Evolutionary conservation across 306 rosid genomes (phyloP).

Genomic region (Glycine soja): DNA sequence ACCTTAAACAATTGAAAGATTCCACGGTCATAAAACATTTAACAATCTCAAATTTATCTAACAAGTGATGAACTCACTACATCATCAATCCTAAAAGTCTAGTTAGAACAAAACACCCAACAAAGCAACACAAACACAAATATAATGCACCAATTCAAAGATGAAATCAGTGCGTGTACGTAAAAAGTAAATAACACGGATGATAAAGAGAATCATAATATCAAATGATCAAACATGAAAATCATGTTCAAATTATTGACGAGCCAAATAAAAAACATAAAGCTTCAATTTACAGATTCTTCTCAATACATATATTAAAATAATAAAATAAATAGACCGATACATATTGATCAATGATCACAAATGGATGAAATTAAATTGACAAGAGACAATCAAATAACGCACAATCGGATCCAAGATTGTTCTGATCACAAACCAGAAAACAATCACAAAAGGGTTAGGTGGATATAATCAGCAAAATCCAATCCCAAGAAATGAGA

Average conservation of each 20-base stretch:
- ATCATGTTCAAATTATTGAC: neutral
- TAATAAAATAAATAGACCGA: neutral
- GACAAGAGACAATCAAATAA: neutral
- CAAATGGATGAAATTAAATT: conserved; percentile 3
- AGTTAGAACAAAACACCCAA: conserved; percentile 8
- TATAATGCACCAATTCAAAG: neutral
- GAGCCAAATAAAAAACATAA: neutral
- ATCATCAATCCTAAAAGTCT: neutral
- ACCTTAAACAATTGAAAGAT: conserved; percentile 32
- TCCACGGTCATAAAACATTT: neutral
- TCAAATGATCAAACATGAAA: neutral
- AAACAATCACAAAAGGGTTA: conserved; percentile 7
- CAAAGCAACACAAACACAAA: neutral
- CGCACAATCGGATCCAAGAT: conserved; percentile 39
- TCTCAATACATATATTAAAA: neutral
- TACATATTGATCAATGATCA: neutral
- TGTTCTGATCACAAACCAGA: conserved; percentile 18
- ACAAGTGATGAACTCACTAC: neutral
- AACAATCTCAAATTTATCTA: neutral
- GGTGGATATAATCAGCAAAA: conserved; percentile 23
- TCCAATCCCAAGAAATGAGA: conserved; percentile 3
- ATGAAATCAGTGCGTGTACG: neutral
- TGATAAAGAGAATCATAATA: conserved; percentile 4
- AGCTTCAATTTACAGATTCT: conserved; percentile 28
- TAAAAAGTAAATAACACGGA: neutral